Conservation (phyloP, 768 basidiomycete species). For the Rhizopogon salebrosus region DNA sequence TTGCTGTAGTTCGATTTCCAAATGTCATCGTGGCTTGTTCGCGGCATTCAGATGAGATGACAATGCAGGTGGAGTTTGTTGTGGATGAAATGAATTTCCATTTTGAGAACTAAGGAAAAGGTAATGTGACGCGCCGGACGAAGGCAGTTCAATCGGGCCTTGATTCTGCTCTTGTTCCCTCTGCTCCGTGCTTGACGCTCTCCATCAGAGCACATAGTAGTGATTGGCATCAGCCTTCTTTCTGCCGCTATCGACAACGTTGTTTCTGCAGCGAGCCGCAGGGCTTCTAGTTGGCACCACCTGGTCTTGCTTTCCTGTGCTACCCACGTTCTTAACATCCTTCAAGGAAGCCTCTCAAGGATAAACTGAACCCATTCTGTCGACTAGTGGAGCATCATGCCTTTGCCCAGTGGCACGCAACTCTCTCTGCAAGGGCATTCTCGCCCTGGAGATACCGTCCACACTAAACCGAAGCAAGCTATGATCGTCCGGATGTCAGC, state of each 20-base stretch:
- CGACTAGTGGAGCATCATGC: conserved; percentile 42
- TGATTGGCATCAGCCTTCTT: background rate
- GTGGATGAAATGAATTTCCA: conserved; percentile 1
- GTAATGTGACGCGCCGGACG: background rate
- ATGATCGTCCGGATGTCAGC: conserved; percentile 74
- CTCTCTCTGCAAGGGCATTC: conserved; percentile 58
- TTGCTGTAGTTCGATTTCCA: no score
- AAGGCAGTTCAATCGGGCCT: background rate
- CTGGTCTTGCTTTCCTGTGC: background rate
- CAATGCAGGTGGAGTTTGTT: no score
- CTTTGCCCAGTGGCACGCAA: conserved; percentile 50
- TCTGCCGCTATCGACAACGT: background rate
- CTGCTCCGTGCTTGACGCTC: background rate
- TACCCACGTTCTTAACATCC: background rate
- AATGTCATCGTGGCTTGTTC: no score
- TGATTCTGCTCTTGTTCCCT: conserved; percentile 6
- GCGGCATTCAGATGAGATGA: no score
- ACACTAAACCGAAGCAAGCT: conserved; percentile 63
- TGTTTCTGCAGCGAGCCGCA: background rate
- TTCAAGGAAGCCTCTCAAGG: background rate
- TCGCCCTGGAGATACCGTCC: conserved; percentile 47
- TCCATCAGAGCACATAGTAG: background rate
- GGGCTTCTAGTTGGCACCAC: background rate
- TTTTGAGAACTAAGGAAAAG: conserved; percentile 1
- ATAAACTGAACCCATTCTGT: background rate